Evolutionary conservation across 768 basidiomycete species (phyloP).

Genomic region (Lentinula detonsa): DNA sequence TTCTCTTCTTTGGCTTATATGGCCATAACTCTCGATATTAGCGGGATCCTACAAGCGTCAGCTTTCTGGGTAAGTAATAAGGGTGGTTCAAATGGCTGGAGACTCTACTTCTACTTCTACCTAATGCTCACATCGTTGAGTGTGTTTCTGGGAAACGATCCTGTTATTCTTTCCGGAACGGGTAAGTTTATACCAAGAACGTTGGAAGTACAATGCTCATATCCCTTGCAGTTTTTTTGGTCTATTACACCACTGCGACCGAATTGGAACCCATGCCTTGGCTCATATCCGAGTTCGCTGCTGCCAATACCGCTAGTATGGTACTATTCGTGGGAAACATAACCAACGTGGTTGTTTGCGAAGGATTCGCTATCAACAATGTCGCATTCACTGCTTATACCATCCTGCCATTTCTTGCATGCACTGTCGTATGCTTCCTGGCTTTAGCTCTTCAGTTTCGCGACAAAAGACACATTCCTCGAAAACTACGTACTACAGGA

Average conservation of each 20-base stretch:
- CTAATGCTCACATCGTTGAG: conserved; percentile 74
- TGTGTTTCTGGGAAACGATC: conserved; percentile 87
- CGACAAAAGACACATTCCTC: conserved; percentile 46
- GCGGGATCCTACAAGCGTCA: conserved; percentile 79
- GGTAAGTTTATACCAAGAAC: background rate
- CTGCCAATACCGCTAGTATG: conserved; percentile 75
- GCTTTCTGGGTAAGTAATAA: conserved; percentile 83
- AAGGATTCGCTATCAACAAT: conserved; percentile 76
- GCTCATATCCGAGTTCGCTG: conserved; percentile 73
- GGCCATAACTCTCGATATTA: conserved; percentile 85
- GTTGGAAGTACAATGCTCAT: background rate
- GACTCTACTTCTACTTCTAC: conserved; percentile 78
- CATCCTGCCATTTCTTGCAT: conserved; percentile 72
- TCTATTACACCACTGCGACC: conserved; percentile 77
- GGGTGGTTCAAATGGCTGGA: conserved; percentile 68
- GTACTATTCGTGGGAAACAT: conserved; percentile 83
- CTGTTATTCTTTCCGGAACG: conserved; percentile 88
- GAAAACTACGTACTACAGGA: conserved; percentile 26
- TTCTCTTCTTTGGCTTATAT: conserved; percentile 93
- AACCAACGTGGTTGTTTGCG: conserved; percentile 90
- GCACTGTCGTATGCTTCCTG: conserved; percentile 55
- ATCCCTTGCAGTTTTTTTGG: conserved; percentile 55
- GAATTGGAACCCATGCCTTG: conserved; percentile 52
- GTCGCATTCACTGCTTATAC: conserved; percentile 78
- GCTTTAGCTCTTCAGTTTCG: conserved; percentile 59